Evolutionary conservation across 2,329 filamentous ascomycete species (phyloP), one percentile per base, ranked within the genome.

Genomic region (Aspergillus flavus): DNA sequence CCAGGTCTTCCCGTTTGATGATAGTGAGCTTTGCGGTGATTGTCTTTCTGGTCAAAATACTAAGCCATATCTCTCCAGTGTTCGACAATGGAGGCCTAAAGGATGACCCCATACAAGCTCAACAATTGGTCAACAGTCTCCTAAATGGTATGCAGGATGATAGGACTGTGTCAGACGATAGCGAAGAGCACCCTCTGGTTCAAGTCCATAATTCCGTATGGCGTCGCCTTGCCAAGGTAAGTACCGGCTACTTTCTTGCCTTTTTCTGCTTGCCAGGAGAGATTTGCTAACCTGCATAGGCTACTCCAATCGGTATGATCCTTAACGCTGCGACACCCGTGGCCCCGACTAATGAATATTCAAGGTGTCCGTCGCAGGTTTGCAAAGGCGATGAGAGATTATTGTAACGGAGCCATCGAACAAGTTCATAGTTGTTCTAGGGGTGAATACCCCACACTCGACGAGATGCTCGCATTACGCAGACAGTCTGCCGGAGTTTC

Each of bases 31-130:
- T 11, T 16, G 36, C 10, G 10, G 19, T 21, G n/a, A 28, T 16
- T 10, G 1, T 10, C 21, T 14, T 10, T 11, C n/a, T 57, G 7
- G 26, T 12, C 52, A n/a, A 6, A n/a, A 58, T 34, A 7, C 48
- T 62, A 21, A 58, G 28, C 21, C 26, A 21, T 23, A 19, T n/a
- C 4, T 7, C 34, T 54, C 19, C 52, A 78, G 68, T 66, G 41
- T 75, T 75, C 34, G 74, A 76, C 54, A 74, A 75, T 55, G 75
- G 75, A 1, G 62, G 64, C n/a, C 63, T 75, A 23, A 71, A 66
- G 43, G 61, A 68, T 21, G 67, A 75, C 50, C 64, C 64, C 3
- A 55, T 61, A 5, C 61, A 61, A 16, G 72, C 75, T 1, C 64
- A 70, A 11, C 56, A 64, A 6, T 59, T 76, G 26, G 61, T 70